Conservation (phyloP, 2,329 filamentous ascomycete species). For the Sclerotinia subarctica region DNA sequence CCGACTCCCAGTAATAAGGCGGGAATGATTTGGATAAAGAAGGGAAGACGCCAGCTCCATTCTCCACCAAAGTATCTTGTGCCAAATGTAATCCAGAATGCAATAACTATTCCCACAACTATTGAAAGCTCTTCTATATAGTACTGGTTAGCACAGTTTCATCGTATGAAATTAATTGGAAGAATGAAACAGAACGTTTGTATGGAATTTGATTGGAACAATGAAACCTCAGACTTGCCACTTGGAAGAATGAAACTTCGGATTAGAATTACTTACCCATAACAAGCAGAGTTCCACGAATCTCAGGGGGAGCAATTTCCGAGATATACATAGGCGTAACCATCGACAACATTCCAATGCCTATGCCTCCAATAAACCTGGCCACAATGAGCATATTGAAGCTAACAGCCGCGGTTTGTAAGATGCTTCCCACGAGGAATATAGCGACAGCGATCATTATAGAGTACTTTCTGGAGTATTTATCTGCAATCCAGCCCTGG, state of each 20-base stretch:
- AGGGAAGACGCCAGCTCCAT: constrained; percentile 39
- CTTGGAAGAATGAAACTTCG: neutral
- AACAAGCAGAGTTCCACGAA: constrained; percentile 26
- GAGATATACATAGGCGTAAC: constrained; percentile 48
- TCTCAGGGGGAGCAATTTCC: constrained; percentile 47
- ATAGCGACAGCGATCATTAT: constrained; percentile 50
- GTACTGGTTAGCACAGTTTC: neutral
- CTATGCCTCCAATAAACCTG: constrained; percentile 47
- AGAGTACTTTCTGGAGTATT: constrained; percentile 50
- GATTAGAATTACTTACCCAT: constrained; percentile 5
- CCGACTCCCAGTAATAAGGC: constrained; percentile 40
- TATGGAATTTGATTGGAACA: neutral
- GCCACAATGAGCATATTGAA: constrained; percentile 51
- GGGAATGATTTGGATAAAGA: constrained; percentile 31
- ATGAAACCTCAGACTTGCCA: neutral
- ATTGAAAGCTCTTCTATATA: constrained; percentile 40
- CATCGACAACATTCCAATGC: constrained; percentile 47
- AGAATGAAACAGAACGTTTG: neutral
- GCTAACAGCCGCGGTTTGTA: constrained; percentile 50
- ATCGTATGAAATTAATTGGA: neutral
- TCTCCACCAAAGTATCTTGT: constrained; percentile 40
- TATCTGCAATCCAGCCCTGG: constrained; percentile 44
- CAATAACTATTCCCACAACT: constrained; percentile 44
- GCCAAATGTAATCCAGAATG: constrained; percentile 45
- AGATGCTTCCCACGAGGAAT: constrained; percentile 49